These are phyloP conservation scores for Septoria petroselini DNA, from an alignment of 2,329 filamentous ascomycete genomes.

Conservation along the genomic window DNA sequence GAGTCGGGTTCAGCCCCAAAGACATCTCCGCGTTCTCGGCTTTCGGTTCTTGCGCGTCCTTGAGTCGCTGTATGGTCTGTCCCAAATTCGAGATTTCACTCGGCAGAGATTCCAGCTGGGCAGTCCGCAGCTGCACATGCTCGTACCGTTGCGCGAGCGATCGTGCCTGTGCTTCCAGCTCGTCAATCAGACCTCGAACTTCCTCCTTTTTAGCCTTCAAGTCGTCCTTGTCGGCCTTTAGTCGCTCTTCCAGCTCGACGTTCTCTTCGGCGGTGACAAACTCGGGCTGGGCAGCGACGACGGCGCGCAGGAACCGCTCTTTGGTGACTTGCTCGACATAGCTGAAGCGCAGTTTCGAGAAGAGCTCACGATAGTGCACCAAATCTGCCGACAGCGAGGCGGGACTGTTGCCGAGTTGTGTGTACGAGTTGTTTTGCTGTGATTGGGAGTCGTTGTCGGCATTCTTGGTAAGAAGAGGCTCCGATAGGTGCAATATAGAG, in stretches of 20 bases:
- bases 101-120: constrained; percentile 52
- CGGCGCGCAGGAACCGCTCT: constrained; percentile 91
- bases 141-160: constrained; percentile 58
- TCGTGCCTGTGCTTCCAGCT: constrained; percentile 64
- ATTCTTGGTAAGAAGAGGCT: constrained; percentile 38
- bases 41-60: constrained; percentile 39
- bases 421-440: constrained; percentile 52
- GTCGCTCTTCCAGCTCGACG: constrained; percentile 67
- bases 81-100: constrained; percentile 53
- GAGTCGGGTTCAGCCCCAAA: constrained; percentile 46
- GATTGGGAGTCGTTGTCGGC: constrained; percentile 47
- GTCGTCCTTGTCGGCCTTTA: constrained; percentile 66
- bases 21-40: constrained; percentile 40
- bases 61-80: constrained; percentile 49
- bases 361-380: constrained; percentile 88
- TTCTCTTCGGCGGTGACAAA: constrained; percentile 84
- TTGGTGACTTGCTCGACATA: constrained; percentile 99
- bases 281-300: constrained; percentile 84
- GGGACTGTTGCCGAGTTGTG: constrained; percentile 44
- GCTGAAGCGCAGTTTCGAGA: constrained; percentile 92
- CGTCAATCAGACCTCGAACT: constrained; percentile 68
- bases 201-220: constrained; percentile 78
- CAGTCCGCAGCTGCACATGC: constrained; percentile 52
- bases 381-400: constrained; percentile 79
- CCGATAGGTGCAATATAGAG: constrained; percentile 54